These are phyloP conservation scores for Colletotrichum spaethianum DNA, from an alignment of 2,329 filamentous ascomycete genomes.

Conservation along the genomic window DNA sequence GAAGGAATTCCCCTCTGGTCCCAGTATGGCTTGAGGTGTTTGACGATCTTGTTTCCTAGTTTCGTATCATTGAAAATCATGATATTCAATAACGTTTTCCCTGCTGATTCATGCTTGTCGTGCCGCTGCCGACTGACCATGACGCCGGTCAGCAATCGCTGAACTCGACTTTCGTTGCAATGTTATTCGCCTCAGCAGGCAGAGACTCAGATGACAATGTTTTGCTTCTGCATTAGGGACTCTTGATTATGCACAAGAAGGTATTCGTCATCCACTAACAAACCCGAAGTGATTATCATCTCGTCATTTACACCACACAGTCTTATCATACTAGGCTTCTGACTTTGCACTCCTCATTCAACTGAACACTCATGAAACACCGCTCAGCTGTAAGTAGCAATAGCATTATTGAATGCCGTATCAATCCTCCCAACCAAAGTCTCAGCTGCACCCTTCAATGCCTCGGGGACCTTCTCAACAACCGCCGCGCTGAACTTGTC, in stretches of 20 bases:
- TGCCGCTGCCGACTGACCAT: not conserved
- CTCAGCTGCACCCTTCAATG: constrained; percentile 51
- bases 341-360: not conserved
- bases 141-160: not conserved
- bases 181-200: not conserved
- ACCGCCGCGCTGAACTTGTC: constrained; percentile 55
- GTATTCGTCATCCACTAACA: not conserved
- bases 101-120: not conserved
- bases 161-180: too few species aligned
- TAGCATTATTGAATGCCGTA: constrained; percentile 54
- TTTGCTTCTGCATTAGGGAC: not conserved
- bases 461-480: constrained; percentile 56
- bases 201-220: not conserved
- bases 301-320: not conserved
- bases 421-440: constrained; percentile 55
- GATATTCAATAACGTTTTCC: not conserved
- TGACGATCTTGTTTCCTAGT: constrained; percentile 19
- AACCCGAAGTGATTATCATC: not conserved
- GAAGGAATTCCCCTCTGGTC: constrained; percentile 1
- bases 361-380: not conserved
- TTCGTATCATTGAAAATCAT: constrained; percentile 34
- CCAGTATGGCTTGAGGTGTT: not conserved
- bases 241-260: not conserved
- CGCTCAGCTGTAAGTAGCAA: constrained; percentile 48
- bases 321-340: not conserved